A percentile compares a stretch with the other conserved stretches of the same genome.
Evolutionary conservation across 1,139 yeast genomes (phyloP).

Genomic region (Taiozyma sp.): DNA sequence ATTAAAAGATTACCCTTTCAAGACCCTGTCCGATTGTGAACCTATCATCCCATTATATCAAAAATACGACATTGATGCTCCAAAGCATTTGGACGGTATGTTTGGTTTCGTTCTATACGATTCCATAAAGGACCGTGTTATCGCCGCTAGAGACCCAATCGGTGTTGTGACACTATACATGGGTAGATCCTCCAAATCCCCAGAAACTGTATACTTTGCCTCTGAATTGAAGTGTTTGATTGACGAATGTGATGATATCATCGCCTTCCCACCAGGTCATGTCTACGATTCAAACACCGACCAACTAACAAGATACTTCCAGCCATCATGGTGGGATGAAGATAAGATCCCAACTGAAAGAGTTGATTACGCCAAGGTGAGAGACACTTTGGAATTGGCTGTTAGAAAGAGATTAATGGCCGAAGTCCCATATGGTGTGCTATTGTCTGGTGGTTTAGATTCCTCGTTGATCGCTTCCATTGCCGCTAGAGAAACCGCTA

Average conservation of each 20-base stretch:
- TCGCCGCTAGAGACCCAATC: slow-evolving; percentile 98
- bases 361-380: slow-evolving; percentile 65
- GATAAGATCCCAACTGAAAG: slow-evolving; percentile 65
- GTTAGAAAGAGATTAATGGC: slow-evolving; percentile 99
- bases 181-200: slow-evolving; percentile 74
- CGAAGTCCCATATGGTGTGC: slow-evolving; percentile 97
- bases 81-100: slow-evolving; percentile 95
- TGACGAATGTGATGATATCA: slow-evolving; percentile 90
- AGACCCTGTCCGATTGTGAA: slow-evolving; percentile 94
- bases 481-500: slow-evolving; percentile 92
- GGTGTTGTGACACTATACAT: slow-evolving; percentile 95
- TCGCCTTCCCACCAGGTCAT: slow-evolving; percentile 98
- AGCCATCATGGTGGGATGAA: slow-evolving; percentile 94
- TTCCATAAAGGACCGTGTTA: slow-evolving; percentile 73
- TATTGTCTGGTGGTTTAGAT: slow-evolving; percentile 94
- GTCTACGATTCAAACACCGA: slow-evolving; percentile 91
- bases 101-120: slow-evolving; percentile 94
- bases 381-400: slow-evolving; percentile 84
- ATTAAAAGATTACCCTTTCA: slow-evolving; percentile 66
- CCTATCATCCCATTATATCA: slow-evolving; percentile 89
- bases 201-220: slow-evolving; percentile 82
- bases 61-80: slow-evolving; percentile 86
- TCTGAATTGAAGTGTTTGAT: slow-evolving; percentile 90
- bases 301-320: slow-evolving; percentile 78
- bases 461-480: slow-evolving; percentile 94